These are phyloP conservation scores for Aspergillus nanangensis DNA, from an alignment of 495 filamentous ascomycete species.

Conservation along the genomic window DNA sequence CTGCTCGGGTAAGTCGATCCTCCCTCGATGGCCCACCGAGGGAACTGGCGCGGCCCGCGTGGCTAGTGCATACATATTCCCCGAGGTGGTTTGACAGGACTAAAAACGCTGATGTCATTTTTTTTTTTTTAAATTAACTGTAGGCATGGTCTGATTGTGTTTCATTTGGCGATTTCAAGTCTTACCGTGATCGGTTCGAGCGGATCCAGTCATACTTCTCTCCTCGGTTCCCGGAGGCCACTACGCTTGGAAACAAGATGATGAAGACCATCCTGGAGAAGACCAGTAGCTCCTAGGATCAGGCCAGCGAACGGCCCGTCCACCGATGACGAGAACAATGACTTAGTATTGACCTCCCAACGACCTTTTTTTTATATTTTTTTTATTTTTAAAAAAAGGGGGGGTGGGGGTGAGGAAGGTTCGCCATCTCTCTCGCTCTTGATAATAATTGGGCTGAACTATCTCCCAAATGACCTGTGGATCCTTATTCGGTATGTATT, in stretches of 20 bases:
- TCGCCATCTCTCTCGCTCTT: no score
- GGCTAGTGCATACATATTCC: not conserved
- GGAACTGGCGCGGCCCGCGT: no score
- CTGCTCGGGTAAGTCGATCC: conserved; percentile 59
- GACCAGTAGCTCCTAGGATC: no score
- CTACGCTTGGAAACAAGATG: conserved; percentile 89
- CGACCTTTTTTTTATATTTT: no score
- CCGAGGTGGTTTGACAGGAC: not conserved
- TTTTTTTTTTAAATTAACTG: not conserved
- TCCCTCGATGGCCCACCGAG: not conserved
- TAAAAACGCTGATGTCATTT: conserved; percentile 4
- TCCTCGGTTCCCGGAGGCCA: conserved; percentile 79
- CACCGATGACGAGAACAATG: no score
- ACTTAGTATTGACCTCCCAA: no score
- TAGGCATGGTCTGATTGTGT: conserved; percentile 93
- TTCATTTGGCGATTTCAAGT: conserved; percentile 81
- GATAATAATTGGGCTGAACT: no score
- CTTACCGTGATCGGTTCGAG: conserved; percentile 84
- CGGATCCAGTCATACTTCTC: conserved; percentile 87
- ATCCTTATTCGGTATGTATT: no score
- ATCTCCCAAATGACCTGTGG: no score
- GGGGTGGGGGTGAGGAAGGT: no score
- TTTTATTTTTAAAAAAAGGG: no score
- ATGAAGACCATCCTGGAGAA: conserved; percentile 92
- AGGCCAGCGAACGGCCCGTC: no score